These are phyloP conservation scores for Ziziphus jujuba DNA, from an alignment of 306 rosid species.

Conservation along the genomic window DNA sequence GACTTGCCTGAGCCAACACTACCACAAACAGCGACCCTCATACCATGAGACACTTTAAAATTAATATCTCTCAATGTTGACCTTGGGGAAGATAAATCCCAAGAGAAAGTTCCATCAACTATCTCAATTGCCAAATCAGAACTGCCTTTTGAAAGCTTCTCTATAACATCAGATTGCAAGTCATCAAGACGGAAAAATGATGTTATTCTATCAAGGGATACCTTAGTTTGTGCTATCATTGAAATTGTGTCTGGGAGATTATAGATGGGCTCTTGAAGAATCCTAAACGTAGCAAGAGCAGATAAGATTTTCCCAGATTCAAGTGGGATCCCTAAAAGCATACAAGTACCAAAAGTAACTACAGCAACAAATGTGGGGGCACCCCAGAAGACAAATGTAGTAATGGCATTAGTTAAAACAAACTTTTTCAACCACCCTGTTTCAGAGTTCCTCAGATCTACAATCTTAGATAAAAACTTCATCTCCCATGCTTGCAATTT, in stretches of 20 bases:
- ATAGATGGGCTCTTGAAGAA: conserved; percentile 48
- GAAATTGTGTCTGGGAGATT: conserved; percentile 45
- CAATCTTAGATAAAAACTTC: conserved; percentile 50
- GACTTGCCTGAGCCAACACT: conserved; percentile 90
- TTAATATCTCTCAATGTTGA: conserved; percentile 53
- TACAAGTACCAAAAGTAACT: conserved; percentile 49
- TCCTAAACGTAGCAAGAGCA: conserved; percentile 51
- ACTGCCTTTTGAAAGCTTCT: conserved; percentile 63
- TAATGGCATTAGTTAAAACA: conserved; percentile 31
- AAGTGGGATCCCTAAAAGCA: conserved; percentile 47
- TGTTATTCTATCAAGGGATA: conserved; percentile 51
- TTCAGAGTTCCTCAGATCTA: conserved; percentile 39
- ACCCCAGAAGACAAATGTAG: conserved; percentile 41
- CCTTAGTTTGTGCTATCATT: conserved; percentile 49
- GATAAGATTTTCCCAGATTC: conserved; percentile 58
- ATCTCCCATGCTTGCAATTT: conserved; percentile 74
- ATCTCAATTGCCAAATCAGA: conserved; percentile 60
- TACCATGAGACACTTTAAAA: conserved; percentile 53
- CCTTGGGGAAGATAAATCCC: conserved; percentile 57
- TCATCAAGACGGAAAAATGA: conserved; percentile 65
- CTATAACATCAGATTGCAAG: conserved; percentile 52
- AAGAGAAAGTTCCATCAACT: conserved; percentile 65
- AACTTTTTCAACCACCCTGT: conserved; percentile 45
- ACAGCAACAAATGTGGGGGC: conserved; percentile 55
- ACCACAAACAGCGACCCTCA: conserved; percentile 84